These are phyloP conservation scores for Apiotrichum sp. DNA, from an alignment of 1,284 basidiomycete genomes.

Conservation along the genomic window DNA sequence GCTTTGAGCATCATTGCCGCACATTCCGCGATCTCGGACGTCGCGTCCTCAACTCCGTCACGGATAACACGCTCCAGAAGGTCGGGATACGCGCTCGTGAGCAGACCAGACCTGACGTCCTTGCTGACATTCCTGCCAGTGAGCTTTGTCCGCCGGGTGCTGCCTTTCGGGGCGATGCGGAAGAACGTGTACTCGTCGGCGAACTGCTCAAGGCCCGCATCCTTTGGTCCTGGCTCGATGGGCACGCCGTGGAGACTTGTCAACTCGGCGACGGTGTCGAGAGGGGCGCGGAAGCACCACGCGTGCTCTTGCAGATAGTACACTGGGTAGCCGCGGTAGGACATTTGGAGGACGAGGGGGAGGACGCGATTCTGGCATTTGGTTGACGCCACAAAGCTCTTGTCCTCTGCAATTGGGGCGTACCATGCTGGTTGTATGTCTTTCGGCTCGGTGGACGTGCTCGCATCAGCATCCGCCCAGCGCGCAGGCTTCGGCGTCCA, in stretches of 20 bases:
- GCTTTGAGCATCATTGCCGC: constrained; percentile 16
- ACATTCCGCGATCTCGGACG: constrained; percentile 16
- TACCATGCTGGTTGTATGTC: constrained; percentile 23
- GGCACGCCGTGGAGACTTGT: constrained; percentile 29
- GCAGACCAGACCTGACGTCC: constrained; percentile 19
- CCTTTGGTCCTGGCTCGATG: constrained; percentile 25
- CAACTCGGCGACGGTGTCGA: constrained; percentile 21
- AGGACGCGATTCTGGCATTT: constrained; percentile 27
- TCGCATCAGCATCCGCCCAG: constrained; percentile 32
- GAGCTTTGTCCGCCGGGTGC: constrained; percentile 6
- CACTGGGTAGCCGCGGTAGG: constrained; percentile 42
- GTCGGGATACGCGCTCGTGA: constrained; percentile 25
- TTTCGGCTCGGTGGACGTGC: neutral
- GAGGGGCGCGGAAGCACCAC: constrained; percentile 46
- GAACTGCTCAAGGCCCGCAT: constrained; percentile 20
- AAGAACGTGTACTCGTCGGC: constrained; percentile 31
- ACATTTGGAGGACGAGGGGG: constrained; percentile 42
- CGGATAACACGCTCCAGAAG: constrained; percentile 13
- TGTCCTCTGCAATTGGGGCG: constrained; percentile 10
- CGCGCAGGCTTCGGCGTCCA: constrained; percentile 89
- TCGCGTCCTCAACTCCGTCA: constrained; percentile 4
- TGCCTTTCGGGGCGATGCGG: constrained; percentile 13
- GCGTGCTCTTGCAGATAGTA: constrained; percentile 35
- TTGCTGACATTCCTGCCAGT: constrained; percentile 11
- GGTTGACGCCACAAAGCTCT: constrained; percentile 12